These are phyloP conservation scores for Ceratocystis harringtonii DNA, from an alignment of 2,329 filamentous ascomycete genomes.

Conservation along the genomic window DNA sequence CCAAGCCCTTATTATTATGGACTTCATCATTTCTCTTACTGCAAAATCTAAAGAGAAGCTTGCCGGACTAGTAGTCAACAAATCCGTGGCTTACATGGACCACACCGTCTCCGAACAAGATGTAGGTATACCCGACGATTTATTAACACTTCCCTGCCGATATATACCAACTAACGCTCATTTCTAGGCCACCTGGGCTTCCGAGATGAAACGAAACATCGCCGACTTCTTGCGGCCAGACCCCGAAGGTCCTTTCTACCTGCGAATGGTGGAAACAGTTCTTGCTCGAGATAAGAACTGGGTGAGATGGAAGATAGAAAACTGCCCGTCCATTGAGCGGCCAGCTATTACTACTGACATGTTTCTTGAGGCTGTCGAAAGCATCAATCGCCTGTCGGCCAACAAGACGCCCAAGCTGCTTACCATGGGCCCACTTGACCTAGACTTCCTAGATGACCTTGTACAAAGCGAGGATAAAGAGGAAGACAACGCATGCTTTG, in stretches of 20 bases:
- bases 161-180: conserved; percentile 16
- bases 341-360: conserved; percentile 53
- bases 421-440: conserved; percentile 57
- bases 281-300: conserved; percentile 94
- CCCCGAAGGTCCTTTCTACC: conserved; percentile 78
- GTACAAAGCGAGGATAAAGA: conserved; percentile 30
- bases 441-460: conserved; percentile 59
- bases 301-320: conserved; percentile 96
- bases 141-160: not conserved
- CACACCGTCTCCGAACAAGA: conserved; percentile 71
- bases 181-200: conserved; percentile 59
- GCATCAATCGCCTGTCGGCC: conserved; percentile 49
- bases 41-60: conserved; percentile 68
- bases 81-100: conserved; percentile 67
- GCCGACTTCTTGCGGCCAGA: conserved; percentile 70
- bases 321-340: conserved; percentile 72
- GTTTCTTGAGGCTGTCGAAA: conserved; percentile 53
- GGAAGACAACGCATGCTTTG: conserved; percentile 22
- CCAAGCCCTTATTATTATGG: conserved; percentile 83
- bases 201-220: conserved; percentile 61
- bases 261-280: conserved; percentile 92
- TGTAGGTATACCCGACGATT: conserved; percentile 33
- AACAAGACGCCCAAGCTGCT: conserved; percentile 55
- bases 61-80: conserved; percentile 54
- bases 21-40: conserved; percentile 87